Conservation (phyloP, 169 alveolate species). For the Babesia gibsoni region DNA sequence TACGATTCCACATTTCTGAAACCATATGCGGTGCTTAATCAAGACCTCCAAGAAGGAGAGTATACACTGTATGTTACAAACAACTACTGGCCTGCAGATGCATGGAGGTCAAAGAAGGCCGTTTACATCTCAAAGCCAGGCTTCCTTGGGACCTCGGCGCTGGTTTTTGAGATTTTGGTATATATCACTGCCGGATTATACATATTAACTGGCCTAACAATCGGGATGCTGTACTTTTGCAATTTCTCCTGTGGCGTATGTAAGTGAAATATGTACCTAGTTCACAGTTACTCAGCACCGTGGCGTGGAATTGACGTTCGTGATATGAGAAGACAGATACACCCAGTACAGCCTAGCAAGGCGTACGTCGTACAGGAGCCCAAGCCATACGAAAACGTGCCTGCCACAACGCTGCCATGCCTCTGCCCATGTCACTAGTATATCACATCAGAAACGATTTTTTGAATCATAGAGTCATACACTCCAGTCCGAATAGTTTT, state of each 20-base stretch:
- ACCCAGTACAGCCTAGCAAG: background rate
- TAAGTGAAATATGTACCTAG: background rate
- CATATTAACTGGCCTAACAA: conserved; percentile 33
- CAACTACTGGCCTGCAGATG: conserved; percentile 58
- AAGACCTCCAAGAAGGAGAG: conserved; percentile 18
- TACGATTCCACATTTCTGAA: conserved; percentile 40
- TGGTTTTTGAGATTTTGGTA: conserved; percentile 28
- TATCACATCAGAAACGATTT: conserved; percentile 38
- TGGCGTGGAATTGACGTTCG: conserved; percentile 52
- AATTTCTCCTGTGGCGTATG: conserved; percentile 31
- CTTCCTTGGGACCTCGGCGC: conserved; percentile 39
- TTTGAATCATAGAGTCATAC: conserved; percentile 64
- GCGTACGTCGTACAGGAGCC: conserved; percentile 5
- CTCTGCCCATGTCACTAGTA: conserved; percentile 58
- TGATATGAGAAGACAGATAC: background rate
- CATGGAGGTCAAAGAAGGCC: conserved; percentile 51
- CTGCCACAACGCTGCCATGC: conserved; percentile 14
- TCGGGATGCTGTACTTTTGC: conserved; percentile 13
- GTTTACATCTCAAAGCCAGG: conserved; percentile 39
- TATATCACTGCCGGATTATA: conserved; percentile 25
- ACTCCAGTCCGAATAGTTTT: conserved; percentile 67
- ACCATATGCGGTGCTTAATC: conserved; percentile 57
- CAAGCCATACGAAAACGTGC: conserved; percentile 5
- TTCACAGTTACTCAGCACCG: conserved; percentile 23
- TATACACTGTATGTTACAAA: conserved; percentile 44